A percentile compares a stretch with the other conserved stretches of the same genome.
Conservation (phyloP, 2,329 filamentous ascomycete species). For the Calonectria pauciramosa region DNA sequence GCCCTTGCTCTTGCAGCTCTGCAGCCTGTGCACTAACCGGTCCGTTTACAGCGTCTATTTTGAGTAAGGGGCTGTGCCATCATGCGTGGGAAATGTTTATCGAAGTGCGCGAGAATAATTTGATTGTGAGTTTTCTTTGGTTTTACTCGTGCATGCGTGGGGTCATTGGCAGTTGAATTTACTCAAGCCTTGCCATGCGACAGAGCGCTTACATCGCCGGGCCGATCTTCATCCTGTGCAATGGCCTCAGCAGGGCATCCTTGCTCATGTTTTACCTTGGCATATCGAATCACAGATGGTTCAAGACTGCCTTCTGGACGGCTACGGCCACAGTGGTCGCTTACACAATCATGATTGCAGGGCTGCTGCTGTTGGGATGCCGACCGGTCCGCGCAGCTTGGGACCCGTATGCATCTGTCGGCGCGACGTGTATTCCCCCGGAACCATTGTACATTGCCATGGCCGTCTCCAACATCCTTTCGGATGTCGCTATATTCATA, state of each 20-base stretch:
- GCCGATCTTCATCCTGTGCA: constrained; percentile 51
- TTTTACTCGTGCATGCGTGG: constrained; percentile 33
- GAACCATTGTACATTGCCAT: constrained; percentile 63
- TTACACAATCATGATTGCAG: constrained; percentile 46
- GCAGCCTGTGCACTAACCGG: background rate
- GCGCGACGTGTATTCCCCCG: constrained; percentile 57
- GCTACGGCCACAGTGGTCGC: constrained; percentile 47
- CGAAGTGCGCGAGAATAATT: background rate
- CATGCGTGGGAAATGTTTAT: background rate
- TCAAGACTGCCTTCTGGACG: constrained; percentile 46
- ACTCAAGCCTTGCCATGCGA: background rate
- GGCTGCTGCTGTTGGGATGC: constrained; percentile 43
- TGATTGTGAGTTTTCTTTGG: constrained; percentile 40
- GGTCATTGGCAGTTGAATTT: constrained; percentile 28
- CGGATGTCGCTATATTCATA: constrained; percentile 60
- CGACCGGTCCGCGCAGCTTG: constrained; percentile 41
- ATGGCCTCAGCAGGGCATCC: constrained; percentile 53
- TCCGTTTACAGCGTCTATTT: background rate
- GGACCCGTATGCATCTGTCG: constrained; percentile 35
- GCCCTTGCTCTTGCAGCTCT: background rate
- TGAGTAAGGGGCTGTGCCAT: background rate
- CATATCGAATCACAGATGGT: constrained; percentile 51
- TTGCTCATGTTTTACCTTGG: constrained; percentile 54
- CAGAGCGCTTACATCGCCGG: constrained; percentile 41
- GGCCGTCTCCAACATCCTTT: constrained; percentile 61